A percentile compares a stretch with the other conserved stretches of the same genome.
These are phyloP conservation scores for Schizothecium vesticola DNA, from an alignment of 495 filamentous ascomycete genomes.

Conservation along the genomic window DNA sequence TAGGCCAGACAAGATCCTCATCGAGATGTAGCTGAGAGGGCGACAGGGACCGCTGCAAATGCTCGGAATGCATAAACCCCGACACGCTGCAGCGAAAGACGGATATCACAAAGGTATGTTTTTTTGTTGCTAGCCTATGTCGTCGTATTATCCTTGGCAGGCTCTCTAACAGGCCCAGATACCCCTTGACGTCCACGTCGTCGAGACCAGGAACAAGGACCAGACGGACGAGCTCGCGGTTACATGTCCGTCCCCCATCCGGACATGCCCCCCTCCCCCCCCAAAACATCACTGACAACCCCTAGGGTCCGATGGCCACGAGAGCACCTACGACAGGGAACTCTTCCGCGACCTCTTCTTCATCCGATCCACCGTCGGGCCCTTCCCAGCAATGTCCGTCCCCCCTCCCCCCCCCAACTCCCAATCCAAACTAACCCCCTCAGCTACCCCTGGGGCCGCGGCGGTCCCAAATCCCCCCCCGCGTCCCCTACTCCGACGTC, in stretches of 20 bases:
- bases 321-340: constrained; percentile 48
- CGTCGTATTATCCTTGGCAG: not conserved
- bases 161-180: not conserved
- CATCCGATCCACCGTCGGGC: not conserved
- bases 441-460: constrained; percentile 11
- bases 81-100: not conserved
- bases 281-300: not conserved
- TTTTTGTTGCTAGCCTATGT: not conserved
- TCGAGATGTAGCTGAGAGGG: not conserved
- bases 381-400: not conserved
- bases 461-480: constrained; percentile 43
- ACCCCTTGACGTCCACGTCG: not conserved
- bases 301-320: constrained; percentile 45
- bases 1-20: not conserved
- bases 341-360: not conserved
- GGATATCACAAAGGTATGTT: not conserved
- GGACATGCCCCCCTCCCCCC: not conserved
- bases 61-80: not conserved
- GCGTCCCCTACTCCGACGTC: constrained; percentile 52
- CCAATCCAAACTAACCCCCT: not conserved
- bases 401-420: constrained; percentile 29
- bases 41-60: not conserved
- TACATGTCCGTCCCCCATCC: not conserved
- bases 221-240: not conserved
- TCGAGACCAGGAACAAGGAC: not conserved